Evolutionary conservation across 495 filamentous ascomycete genomes (phyloP).

Genomic region (Friedmanniomyces simplex): DNA sequence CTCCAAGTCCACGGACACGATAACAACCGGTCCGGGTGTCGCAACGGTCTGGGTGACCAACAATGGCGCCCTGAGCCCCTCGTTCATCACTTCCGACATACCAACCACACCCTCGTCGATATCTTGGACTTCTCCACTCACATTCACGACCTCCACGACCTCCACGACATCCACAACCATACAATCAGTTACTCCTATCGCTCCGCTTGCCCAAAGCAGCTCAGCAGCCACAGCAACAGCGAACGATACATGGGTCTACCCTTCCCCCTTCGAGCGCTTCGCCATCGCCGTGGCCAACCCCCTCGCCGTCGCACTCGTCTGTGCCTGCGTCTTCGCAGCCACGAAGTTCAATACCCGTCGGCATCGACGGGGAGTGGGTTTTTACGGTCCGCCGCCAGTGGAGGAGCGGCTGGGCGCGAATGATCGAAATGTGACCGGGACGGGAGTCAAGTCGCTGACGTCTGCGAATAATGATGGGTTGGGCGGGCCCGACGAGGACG

Average conservation of each 20-base stretch:
- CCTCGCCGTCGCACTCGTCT: neutral
- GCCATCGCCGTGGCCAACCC: neutral
- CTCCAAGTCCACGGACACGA: neutral
- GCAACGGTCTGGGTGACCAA: neutral
- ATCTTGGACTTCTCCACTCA: neutral
- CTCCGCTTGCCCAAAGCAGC: too few relatives aligned
- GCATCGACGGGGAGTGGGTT: neutral
- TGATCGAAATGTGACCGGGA: neutral
- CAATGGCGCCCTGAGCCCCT: neutral
- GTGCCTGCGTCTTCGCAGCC: neutral
- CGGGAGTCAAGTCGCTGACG: neutral
- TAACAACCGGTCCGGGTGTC: neutral
- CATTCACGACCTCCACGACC: neutral
- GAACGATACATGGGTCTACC: neutral
- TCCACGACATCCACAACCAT: neutral
- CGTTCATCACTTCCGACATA: neutral
- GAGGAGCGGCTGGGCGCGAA: neutral
- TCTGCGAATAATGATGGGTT: neutral
- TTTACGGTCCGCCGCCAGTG: neutral
- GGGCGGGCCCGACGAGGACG: neutral
- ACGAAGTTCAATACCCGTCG: neutral
- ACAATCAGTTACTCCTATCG: too few relatives aligned
- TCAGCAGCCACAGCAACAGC: neutral
- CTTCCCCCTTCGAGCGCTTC: neutral
- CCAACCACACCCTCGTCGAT: neutral